phyloP scores from a whole-genome alignment of 371 early-diverging fungal species.

The Pancytospora epiphaga region DNA sequence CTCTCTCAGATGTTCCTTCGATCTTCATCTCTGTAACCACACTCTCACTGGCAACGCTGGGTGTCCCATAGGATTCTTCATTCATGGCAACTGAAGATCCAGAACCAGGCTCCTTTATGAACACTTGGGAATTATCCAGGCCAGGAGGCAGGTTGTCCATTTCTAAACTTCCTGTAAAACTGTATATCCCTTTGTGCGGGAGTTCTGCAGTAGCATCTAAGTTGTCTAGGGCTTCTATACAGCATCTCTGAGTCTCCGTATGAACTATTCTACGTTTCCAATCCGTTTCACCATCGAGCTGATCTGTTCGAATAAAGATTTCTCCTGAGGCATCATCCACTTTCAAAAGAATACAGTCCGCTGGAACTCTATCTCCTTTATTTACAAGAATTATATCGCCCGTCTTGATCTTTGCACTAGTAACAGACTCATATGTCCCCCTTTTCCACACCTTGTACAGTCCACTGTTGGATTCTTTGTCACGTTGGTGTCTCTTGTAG shows the following conservation, averaged over 20 bases:
- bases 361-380: constrained; percentile 85
- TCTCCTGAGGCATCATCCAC: constrained; percentile 73
- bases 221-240: constrained; percentile 10
- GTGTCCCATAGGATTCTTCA: background rate
- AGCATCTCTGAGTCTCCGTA: constrained; percentile 12
- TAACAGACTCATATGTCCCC: constrained; percentile 35
- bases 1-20: background rate
- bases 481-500: constrained; percentile 73
- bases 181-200: constrained; percentile 89
- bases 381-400: constrained; percentile 79
- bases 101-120: constrained; percentile 2
- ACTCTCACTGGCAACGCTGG: background rate
- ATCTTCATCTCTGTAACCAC: background rate
- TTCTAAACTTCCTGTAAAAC: constrained; percentile 68
- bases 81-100: background rate
- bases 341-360: constrained; percentile 68
- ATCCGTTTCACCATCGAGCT: constrained; percentile 96
- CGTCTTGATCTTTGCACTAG: constrained; percentile 66
- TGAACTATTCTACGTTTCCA: constrained; percentile 72
- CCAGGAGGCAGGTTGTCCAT: constrained; percentile 4
- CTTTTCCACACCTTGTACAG: constrained; percentile 19
- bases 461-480: constrained; percentile 62
- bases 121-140: background rate
- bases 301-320: constrained; percentile 93
- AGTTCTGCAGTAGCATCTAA: constrained; percentile 65